Evolutionary conservation across 768 basidiomycete species (phyloP).

Genomic region (Stropharia rugosoannulata): DNA sequence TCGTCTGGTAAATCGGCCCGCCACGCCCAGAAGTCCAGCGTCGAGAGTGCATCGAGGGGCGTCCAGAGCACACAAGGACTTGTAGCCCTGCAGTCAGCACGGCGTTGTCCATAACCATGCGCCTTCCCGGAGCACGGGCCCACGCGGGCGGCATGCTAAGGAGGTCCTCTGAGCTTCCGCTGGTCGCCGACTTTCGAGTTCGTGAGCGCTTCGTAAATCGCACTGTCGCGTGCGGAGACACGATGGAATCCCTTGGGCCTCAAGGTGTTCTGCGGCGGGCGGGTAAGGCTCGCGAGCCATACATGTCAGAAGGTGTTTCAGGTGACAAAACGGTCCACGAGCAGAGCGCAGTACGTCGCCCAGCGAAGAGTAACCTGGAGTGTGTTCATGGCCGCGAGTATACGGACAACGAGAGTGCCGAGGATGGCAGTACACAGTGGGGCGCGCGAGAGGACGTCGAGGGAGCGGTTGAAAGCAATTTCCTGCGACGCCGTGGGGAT

Average conservation of each 20-base stretch:
- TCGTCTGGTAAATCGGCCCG: neutral
- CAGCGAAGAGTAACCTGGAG: conserved; percentile 39
- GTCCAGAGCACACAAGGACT: conserved; percentile 41
- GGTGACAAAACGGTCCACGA: conserved; percentile 51
- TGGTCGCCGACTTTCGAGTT: no score
- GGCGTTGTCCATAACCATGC: conserved; percentile 40
- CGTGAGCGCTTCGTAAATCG: conserved; percentile 33
- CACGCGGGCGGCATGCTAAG: neutral
- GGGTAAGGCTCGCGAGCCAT: conserved; percentile 40
- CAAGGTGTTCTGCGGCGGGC: conserved; percentile 43
- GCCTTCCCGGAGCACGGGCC: conserved; percentile 17
- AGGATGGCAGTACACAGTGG: conserved; percentile 38
- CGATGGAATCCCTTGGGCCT: conserved; percentile 48
- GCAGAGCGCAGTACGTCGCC: conserved; percentile 42
- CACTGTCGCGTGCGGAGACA: conserved; percentile 45
- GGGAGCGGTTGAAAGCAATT: conserved; percentile 50
- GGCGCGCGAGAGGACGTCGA: conserved; percentile 45
- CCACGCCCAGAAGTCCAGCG: conserved; percentile 36
- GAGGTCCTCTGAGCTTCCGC: no score
- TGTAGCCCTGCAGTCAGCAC: conserved; percentile 52
- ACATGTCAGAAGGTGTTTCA: conserved; percentile 41
- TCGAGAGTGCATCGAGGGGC: conserved; percentile 44
- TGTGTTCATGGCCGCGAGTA: conserved; percentile 48
- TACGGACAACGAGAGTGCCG: conserved; percentile 35
- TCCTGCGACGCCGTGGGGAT: conserved; percentile 1